Base-by-base conservation (phyloP, 176 grass and related monocot species). In the Aegilops umbellulata region DNA sequence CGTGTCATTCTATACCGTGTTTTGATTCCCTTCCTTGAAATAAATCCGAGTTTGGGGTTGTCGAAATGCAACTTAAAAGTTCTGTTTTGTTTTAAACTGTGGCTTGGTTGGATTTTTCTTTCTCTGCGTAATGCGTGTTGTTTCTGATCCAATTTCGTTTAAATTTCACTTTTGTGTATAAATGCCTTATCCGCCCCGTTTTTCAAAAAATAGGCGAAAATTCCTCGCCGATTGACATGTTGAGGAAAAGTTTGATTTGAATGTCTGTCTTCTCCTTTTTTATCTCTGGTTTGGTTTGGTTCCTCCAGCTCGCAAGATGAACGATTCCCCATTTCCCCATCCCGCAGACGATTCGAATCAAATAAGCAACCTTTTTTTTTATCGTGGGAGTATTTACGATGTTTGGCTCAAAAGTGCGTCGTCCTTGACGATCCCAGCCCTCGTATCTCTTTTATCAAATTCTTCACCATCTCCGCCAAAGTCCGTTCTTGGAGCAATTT, bases 261-360 rank as follows among this genome's bases (percentile, higher is more conserved):
- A 74, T 62, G 25, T 0, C 69, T 74, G 47, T 74, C 23, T 55
- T 65, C n/a, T 49, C 55, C 65, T 84, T n/a, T 22, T 16, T 55
- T 19, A 25, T 90, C 23, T 78, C 31, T 78, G 4, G 74, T 78
- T 25, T 26, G 53, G 14, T 55, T 68, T 78, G 4, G 74, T 78
- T 25, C 51, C 47, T 60, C 9, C 32, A 10, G 22, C 38, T 85
- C 65, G 57, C 41, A 24, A 55, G 16, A 63, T 63, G 2, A 14
- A 65, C 29, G 25, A 68, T 15, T 26, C 31, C 35, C 25, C 78
- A n/a, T 77, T 26, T 35, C 44, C 69, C 31, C 55, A 6, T 7
- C 14, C 73, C 1, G 57, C 11, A 38, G 55, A 63, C 36, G 38
- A 26, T 72, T 29, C 10, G 10, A 26, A 14, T 66, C 80, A 38